Evolutionary conservation across 1,139 yeast species (phyloP), one percentile per base, ranked within the genome.

Genomic region (Yamadazyma friedrichii): DNA sequence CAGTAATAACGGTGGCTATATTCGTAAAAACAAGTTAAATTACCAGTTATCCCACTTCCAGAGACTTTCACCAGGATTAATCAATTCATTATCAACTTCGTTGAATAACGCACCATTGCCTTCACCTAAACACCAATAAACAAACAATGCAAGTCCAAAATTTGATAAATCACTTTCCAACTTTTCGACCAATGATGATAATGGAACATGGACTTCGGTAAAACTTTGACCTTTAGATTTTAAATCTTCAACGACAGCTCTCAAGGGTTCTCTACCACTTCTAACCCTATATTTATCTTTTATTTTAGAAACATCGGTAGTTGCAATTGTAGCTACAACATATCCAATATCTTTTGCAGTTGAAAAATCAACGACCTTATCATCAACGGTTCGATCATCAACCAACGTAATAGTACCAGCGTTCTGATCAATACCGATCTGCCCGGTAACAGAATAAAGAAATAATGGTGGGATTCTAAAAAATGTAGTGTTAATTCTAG

Each of bases 11-110:
- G n/a, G n/a, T n/a, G n/a, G n/a, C n/a, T n/a, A n/a, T n/a, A n/a
- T n/a, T n/a, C n/a, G n/a, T n/a, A n/a, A n/a, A n/a, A n/a, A n/a
- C n/a, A 22, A 22, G 6, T 22, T 6, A 26, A 26, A 15, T 24
- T 22, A 36, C 39, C 39, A 36, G 9, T 27, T 9, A 11, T 39
- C 64, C 84, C 84, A 80, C 51, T 70, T 71, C 76, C 81, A 80
- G 36, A 72, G 51, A 2, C 64, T 56, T 56, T 76, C 76, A 15
- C 67, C 67, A 1, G 85, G 85, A 55, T 80, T 80, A 41, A 80
- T 65, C 31, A 74, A 51, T 50, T 80, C 84, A 42, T 70, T 69
- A 36, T 77, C 75, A 47, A 62, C 62, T 9, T 48, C 45, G 26
- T 58, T 52, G 45, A 62, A 67, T 33, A 58, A 49, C 16, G 62